phyloP scores from a whole-genome alignment of 345 rosid species.

The Garcia nutans region DNA sequence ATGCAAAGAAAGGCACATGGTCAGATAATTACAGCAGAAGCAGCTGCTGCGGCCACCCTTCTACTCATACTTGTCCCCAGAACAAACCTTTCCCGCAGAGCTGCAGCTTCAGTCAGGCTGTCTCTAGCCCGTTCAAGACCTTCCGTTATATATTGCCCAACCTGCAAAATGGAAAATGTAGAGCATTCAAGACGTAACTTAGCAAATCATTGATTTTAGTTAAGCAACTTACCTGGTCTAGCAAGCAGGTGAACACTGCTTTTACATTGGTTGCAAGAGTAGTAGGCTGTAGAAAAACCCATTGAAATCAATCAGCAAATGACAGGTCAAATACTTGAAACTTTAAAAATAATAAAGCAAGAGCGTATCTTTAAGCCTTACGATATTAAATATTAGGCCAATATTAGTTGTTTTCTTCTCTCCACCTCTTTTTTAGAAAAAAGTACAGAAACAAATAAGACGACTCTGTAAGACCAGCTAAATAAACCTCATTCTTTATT shows the following conservation, averaged over 20 bases:
- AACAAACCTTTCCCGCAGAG: slow-evolving; percentile 91
- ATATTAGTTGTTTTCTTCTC: background rate
- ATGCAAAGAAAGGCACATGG: slow-evolving; percentile 6
- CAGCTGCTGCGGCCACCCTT: slow-evolving; percentile 99
- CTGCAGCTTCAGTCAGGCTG: slow-evolving; percentile 88
- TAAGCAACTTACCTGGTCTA: slow-evolving; percentile 72
- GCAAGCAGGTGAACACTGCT: slow-evolving; percentile 83
- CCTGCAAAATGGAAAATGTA: slow-evolving; percentile 41
- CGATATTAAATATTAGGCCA: background rate
- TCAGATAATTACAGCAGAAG: slow-evolving; percentile 37
- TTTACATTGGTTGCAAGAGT: slow-evolving; percentile 81
- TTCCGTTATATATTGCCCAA: slow-evolving; percentile 80
- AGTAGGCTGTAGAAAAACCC: slow-evolving; percentile 56
- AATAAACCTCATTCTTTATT: background rate
- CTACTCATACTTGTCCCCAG: slow-evolving; percentile 81
- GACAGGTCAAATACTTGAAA: background rate
- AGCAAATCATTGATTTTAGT: background rate
- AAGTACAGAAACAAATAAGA: slow-evolving; percentile 2
- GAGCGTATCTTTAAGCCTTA: background rate
- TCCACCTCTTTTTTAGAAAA: background rate
- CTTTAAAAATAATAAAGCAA: background rate
- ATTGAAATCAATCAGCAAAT: slow-evolving; percentile 20
- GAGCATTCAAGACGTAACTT: slow-evolving; percentile 23
- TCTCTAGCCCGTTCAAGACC: slow-evolving; percentile 98
- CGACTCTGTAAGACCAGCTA: background rate